Base-by-base conservation (phyloP, 2,329 filamentous ascomycete genomes). In the Pseudocercospora macadamiae region DNA sequence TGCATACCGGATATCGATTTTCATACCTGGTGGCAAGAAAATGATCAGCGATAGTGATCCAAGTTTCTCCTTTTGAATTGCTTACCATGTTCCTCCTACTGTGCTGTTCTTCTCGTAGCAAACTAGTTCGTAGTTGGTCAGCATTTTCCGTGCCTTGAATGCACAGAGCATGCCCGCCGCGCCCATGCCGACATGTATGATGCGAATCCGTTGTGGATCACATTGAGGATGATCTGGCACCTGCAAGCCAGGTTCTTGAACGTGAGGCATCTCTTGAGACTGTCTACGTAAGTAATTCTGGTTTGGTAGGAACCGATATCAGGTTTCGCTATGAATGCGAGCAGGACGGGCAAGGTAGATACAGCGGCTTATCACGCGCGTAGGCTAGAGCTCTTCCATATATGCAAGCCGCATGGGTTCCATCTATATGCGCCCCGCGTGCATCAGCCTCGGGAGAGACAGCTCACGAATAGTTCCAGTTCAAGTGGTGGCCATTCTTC, bases 101-200 rank as follows among this genome's bases (percentile, higher is more conserved):
- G 72, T 68, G 12, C 65, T 9, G 21, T 69, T 68, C 62, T 74
- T 71, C 61, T 79, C 77, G 44, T 76, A 79, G 3, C 82, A 68
- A 8, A 69, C 69, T 53, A 74, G 57, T 77, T 76, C 2, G 69
- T 68, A 65, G 7, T 62, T 61, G n/a, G 48, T 59, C 19, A 65
- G 42, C 61, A 64, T 61, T 32, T 57, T 59, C 34, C 51, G 37
- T 10, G 59, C 56, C 45, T 62, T 62, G 30, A 54, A 51, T 23
- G 56, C 56, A 45, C 55, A 62, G 10, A 62, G 56, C 47, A 62
- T 59, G 7, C 59, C 59, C 21, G 55, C 51, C 23, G 63, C 63
- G n/a, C 61, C 63, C 63, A 65, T 62, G 2, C 63, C 63, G 10
- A 63, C 59, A 23, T 65, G 63, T 21, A 65, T 65, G 51, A 65